Base-by-base conservation (phyloP, 306 rosid species). In the Oemleria cerasiformis region DNA sequence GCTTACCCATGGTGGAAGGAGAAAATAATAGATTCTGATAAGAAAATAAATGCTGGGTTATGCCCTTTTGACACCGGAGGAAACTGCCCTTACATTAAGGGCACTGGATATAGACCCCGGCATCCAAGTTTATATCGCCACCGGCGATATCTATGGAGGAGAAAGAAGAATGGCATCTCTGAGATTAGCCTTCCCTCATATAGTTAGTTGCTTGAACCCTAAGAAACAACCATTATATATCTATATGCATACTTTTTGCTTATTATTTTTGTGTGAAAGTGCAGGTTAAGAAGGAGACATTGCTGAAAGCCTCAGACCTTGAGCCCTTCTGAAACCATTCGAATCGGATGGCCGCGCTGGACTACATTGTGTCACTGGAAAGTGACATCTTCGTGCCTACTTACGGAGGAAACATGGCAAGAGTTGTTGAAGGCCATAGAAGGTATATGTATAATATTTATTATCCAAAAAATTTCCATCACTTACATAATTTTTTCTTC, bases 1-100 rank as follows among this genome's bases (percentile, higher is more conserved):
- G 96, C 96, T 17, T 88, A 90, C 79, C 97, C 96, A 55, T 84
- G 92, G 92, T 92, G 98, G 98, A 90, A 84, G 74, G 85, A 92
- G 72, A 92, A 90, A 75, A 77, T 79, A 64, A 92, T 90, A 15
- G 83, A 92, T 54, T 88, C 96, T 20, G 85, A 74, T 5, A 76
- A 67, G 82, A 92, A 88, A 78, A 79, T 92, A 75, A 88, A 77
- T 77, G 88, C 72, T 57, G 98, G 98, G 45, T 49, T 73, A 70
- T 88, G 98, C 65, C 96, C 98, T 51, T 51, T 73, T 88, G 56
- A 92, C 98, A 14, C 96, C 98, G 8, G 96, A 92, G 82, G 98
- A 90, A 82, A 88, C 98, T 23, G 90, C 92, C 56, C 88, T 92
- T n/a, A 87, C 90, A 0, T 84, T 90, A 42, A 88, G 80, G 66